Percentiles rank a stretch among this genome's conserved stretches.
These are phyloP conservation scores for Spirogloea muscicola DNA, from an alignment of 139 green algal genomes.

Conservation along the genomic window DNA sequence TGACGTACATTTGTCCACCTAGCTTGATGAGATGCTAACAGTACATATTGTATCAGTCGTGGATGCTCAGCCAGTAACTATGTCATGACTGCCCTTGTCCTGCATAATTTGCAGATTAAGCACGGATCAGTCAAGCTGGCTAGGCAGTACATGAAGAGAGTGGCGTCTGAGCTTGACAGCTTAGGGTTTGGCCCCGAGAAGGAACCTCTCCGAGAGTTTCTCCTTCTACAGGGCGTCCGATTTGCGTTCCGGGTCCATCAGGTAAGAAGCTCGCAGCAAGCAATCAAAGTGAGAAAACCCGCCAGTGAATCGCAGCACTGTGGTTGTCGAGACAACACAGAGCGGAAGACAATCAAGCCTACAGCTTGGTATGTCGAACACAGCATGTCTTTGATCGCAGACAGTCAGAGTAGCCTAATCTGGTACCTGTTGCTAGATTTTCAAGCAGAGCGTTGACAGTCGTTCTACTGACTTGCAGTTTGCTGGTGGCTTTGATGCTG, in stretches of 20 bases:
- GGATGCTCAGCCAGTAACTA: no score
- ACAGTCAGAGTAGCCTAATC: not conserved
- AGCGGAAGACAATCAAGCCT: not conserved
- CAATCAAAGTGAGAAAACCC: not conserved
- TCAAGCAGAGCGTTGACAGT: not conserved
- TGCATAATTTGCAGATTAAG: conserved; percentile 43
- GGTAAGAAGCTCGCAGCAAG: conserved; percentile 2
- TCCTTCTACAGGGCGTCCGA: conserved; percentile 45
- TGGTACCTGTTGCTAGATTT: not conserved
- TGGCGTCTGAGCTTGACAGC: conserved; percentile 26
- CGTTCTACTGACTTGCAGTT: conserved; percentile 30
- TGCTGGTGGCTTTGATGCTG: conserved; percentile 38
- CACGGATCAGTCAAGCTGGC: conserved; percentile 20
- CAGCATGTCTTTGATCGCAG: not conserved
- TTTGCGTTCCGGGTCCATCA: conserved; percentile 42
- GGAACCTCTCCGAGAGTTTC: conserved; percentile 35
- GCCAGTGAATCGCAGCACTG: not conserved
- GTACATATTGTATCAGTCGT: no score
- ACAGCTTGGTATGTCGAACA: not conserved
- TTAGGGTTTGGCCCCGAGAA: conserved; percentile 14
- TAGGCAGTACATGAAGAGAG: conserved; percentile 21
- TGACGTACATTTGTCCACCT: no score
- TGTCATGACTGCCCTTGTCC: no score
- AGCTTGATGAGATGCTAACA: no score
- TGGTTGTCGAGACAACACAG: not conserved